Evolutionary conservation across 2,329 filamentous ascomycete genomes (phyloP), one percentile per base, ranked within the genome.

Genomic region (Lizonia empirigonia): DNA sequence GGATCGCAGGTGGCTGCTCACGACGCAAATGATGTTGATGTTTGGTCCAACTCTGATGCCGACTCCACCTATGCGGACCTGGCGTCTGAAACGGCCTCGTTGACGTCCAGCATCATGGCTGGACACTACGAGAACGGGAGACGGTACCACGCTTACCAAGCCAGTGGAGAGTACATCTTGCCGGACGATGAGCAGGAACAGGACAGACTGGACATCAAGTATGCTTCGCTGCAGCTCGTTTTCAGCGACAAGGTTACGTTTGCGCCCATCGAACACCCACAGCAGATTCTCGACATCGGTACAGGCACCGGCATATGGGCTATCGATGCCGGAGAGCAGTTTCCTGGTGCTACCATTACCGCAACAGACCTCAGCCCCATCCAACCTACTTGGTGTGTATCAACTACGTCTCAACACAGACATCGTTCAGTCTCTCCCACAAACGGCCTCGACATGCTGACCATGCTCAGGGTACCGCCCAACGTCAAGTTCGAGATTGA

Each of bases 321-420:
- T 15, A 67, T 72, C 13, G 68, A 73, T 44, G 67, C 69, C 15
- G 71, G 63, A 7, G 58, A 65, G 44, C 51, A 62, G 20, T 68
- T 61, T 37, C 60, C 64, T 7, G 50, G 56, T 19, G 58, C 56
- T 7, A 53, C 53, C 26, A 45, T 61, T 9, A 65, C 53, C 18
- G 71, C 70, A 19, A 70, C 60, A 7, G 71, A 72, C 40, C 59
- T 73, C 12, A 69, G 65, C 45, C 69, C 70, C 12, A 70, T 72
- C 23, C 69, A 70, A 50, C 69, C 69, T 22, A 62, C 64, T 42
- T 69, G 58, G 58, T 58, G 39, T 15, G 39, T 37, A n/a, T 33
- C 9, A 7, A 15, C 5, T 18, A 33, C 15, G 4, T n/a, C n/a
- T 13, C 16, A 12, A 34, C 8, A 15, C 7, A n/a, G n/a, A n/a